These are phyloP conservation scores for Teunomyces stri DNA, from an alignment of 805 yeast genomes.

Conservation along the genomic window DNA sequence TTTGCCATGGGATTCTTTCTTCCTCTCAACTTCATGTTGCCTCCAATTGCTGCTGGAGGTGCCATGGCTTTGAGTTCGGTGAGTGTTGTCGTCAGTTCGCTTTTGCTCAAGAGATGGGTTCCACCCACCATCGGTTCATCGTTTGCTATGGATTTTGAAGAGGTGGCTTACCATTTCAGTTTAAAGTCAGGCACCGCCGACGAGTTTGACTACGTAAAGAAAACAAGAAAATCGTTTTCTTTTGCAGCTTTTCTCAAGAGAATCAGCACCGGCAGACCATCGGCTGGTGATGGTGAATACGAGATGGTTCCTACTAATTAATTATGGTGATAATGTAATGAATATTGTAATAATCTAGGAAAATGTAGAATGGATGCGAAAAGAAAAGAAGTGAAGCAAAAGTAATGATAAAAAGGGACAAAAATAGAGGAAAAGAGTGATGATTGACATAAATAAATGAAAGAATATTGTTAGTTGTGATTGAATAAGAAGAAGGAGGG, in stretches of 20 bases:
- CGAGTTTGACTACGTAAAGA: constrained; percentile 21
- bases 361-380: not conserved
- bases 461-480: no score
- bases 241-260: not conserved
- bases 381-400: constrained; percentile 8
- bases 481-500: no score
- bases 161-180: constrained; percentile 18
- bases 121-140: constrained; percentile 21
- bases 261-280: not conserved
- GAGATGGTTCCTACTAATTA: constrained; percentile 3
- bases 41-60: constrained; percentile 86
- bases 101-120: constrained; percentile 67
- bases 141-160: constrained; percentile 20
- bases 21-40: constrained; percentile 72
- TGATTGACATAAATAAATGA: no score
- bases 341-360: no score
- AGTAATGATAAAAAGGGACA: constrained; percentile 18
- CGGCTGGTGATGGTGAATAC: not conserved
- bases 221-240: constrained; percentile 5
- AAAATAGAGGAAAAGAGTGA: no score
- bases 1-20: constrained; percentile 88
- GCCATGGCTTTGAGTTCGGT: constrained; percentile 94
- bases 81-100: constrained; percentile 80
- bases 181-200: constrained; percentile 22
- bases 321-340: not conserved